Evolutionary conservation across 139 green algal genomes (phyloP), one percentile per base, ranked within the genome.

Genomic region (Klebsormidium nitens): DNA sequence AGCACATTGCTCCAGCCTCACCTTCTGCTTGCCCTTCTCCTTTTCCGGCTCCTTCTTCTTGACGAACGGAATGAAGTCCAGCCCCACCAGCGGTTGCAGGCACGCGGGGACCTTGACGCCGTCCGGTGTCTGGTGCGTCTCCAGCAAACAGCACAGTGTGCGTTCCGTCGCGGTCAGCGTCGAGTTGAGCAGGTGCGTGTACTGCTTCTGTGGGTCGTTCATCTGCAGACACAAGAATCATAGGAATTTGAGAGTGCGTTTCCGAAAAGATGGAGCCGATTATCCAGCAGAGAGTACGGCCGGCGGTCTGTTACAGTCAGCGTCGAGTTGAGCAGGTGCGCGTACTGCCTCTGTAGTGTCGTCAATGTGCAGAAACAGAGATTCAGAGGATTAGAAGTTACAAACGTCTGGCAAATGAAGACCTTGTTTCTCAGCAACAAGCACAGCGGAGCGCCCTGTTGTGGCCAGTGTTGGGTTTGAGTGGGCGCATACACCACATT

Each of bases 271-370:
- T n/a, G n/a, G n/a, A n/a, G 75, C 77, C 91, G 91, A 78, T 96
- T 98, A 99, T 65, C 83, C 95, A 99, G 85, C 95, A 99, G 47
- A 99, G 73, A 1, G 94, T 96, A 62, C 95, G 97, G 72, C 1
- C 91, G 95, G 66, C 93, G 86, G 84, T 97, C 89, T 6, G 95
- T 99, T 28, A 94, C 95, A 4, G 88, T 90, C 32, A 99, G 81
- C 36, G 95, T 98, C 63, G 65, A 84, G 84, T 99, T 99, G 46
- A 99, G 85, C 87, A 99, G 91, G 89, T 99, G 95, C 65, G 96
- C 93, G 64, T 91, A 96, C 28, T 88, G 93, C 69, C 89, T 85
- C 48, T 75, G 28, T 46, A n/a, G 71, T 61, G 59, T 89, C 87
- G 44, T 52, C 19, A 17, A 52, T 52, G 17, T 52, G 44, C 17